Conservation (phyloP, 345 rosid genomes). For the Camelina sativa region DNA sequence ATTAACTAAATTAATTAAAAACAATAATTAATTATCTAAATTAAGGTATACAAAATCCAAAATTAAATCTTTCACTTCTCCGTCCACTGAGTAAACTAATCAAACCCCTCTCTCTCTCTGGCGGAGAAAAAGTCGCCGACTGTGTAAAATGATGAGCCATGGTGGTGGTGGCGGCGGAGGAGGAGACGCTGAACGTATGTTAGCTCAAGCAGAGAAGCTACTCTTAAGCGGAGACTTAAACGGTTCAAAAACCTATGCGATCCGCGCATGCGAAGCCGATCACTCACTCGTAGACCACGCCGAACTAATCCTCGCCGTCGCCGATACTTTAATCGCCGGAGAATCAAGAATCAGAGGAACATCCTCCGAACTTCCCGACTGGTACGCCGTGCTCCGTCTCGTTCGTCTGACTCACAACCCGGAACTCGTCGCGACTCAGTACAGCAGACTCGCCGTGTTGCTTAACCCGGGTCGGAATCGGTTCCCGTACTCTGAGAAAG, state of each 20-base stretch:
- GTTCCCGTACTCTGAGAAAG: slow-evolving; percentile 71
- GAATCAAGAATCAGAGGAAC: slow-evolving; percentile 47
- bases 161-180: slow-evolving; percentile 40
- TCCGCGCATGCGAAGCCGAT: slow-evolving; percentile 80
- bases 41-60: not conserved
- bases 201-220: slow-evolving; percentile 76
- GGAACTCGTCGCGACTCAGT: slow-evolving; percentile 81
- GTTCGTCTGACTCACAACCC: slow-evolving; percentile 60
- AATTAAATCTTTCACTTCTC: not conserved
- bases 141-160: slow-evolving; percentile 41
- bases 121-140: slow-evolving; percentile 23
- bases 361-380: slow-evolving; percentile 53
- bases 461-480: slow-evolving; percentile 65
- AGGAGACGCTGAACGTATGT: slow-evolving; percentile 80
- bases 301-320: slow-evolving; percentile 75
- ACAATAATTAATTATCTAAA: too few relatives aligned
- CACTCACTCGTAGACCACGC: slow-evolving; percentile 62
- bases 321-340: slow-evolving; percentile 78
- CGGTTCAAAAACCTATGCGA: slow-evolving; percentile 76
- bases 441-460: slow-evolving; percentile 67
- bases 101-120: slow-evolving; percentile 16
- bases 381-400: slow-evolving; percentile 82
- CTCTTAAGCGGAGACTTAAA: slow-evolving; percentile 67
- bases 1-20: too few relatives aligned
- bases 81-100: slow-evolving; percentile 17